Evolutionary conservation across 176 grass and related monocot species (phyloP).

Genomic region (Carex scoparia): DNA sequence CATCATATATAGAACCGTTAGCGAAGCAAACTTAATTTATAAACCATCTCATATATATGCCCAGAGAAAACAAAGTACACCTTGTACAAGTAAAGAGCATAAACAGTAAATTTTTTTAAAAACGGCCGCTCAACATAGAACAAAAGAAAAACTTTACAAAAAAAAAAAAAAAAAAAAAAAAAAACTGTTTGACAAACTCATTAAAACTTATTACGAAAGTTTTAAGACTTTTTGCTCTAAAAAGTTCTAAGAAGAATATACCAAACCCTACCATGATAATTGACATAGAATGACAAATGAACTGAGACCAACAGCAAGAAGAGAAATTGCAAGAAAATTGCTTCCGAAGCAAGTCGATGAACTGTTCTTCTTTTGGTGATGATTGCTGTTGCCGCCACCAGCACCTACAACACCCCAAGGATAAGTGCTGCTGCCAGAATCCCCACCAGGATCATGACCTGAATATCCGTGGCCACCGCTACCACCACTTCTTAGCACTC

Average conservation of each 20-base stretch:
- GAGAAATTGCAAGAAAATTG: not conserved
- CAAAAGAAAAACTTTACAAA: not conserved
- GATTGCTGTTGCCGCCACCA: no score
- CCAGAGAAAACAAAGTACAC: not conserved
- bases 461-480: not conserved
- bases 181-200: no score
- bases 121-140: not conserved
- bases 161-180: not conserved
- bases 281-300: not conserved
- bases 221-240: no score
- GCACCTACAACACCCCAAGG: not conserved
- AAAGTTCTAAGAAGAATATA: no score
- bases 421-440: not conserved
- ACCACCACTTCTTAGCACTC: not conserved
- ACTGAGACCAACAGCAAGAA: not conserved
- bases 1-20: no score
- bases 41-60: not conserved
- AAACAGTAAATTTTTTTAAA: not conserved
- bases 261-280: no score
- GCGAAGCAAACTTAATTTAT: not conserved
- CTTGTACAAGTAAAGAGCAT: not conserved
- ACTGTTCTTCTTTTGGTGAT: not conserved
- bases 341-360: not conserved
- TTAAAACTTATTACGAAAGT: no score
- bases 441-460: not conserved